These are phyloP conservation scores for Alternaria dauci DNA, from an alignment of 2,329 filamentous ascomycete genomes.

Conservation along the genomic window DNA sequence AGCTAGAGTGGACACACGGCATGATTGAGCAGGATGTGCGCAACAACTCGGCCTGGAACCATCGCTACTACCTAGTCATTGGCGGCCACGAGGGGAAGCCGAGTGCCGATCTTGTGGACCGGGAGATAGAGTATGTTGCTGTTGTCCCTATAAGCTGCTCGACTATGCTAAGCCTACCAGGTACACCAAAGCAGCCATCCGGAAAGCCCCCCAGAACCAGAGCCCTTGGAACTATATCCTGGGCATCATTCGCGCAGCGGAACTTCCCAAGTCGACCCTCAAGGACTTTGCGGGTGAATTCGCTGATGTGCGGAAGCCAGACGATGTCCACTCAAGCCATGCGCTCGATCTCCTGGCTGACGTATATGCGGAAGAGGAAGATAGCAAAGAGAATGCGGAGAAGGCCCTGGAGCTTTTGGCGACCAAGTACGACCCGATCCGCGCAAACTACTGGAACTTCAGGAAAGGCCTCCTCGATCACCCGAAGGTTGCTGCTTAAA, in stretches of 20 bases:
- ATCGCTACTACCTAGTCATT: constrained; percentile 95
- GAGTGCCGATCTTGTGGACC: constrained; percentile 68
- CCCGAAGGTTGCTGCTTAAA: constrained; percentile 33
- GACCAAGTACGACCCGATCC: constrained; percentile 88
- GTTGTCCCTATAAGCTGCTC: constrained; percentile 2
- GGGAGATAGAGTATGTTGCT: constrained; percentile 72
- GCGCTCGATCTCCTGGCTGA: constrained; percentile 77
- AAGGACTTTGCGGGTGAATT: constrained; percentile 65
- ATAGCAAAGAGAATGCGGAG: constrained; percentile 68
- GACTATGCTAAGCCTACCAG: constrained; percentile 39
- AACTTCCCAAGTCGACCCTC: constrained; percentile 58
- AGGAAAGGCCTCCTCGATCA: constrained; percentile 57
- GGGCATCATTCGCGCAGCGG: constrained; percentile 75
- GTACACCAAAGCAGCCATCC: constrained; percentile 73
- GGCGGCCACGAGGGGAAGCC: constrained; percentile 57
- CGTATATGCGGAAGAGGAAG: constrained; percentile 63
- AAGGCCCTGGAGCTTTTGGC: constrained; percentile 76
- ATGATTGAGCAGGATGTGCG: constrained; percentile 82
- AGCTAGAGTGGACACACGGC: constrained; percentile 75
- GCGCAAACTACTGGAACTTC: constrained; percentile 93
- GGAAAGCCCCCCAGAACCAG: constrained; percentile 88
- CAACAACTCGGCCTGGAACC: constrained; percentile 98
- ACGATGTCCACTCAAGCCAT: constrained; percentile 66
- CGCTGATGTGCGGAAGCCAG: constrained; percentile 58
- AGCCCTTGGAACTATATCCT: constrained; percentile 92